phyloP scores from a whole-genome alignment of 2,329 filamentous ascomycete genomes.

The Colletotrichum sp. region DNA sequence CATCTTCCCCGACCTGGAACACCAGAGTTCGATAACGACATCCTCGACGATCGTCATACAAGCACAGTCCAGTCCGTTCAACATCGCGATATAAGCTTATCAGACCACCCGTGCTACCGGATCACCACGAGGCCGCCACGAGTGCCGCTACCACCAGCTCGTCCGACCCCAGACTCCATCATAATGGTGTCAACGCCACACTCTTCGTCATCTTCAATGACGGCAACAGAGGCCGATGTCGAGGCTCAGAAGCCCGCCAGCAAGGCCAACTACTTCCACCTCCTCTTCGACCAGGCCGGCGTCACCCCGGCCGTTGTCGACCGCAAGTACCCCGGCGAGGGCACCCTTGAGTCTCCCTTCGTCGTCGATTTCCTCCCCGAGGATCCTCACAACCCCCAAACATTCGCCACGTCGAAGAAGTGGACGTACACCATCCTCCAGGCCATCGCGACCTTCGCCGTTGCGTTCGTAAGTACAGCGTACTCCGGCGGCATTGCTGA shows the following conservation, averaged over 20 bases:
- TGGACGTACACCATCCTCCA: constrained; percentile 67
- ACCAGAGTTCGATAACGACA: background rate
- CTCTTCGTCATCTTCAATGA: constrained; percentile 34
- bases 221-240: constrained; percentile 42
- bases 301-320: constrained; percentile 62
- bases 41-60: background rate
- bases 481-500: constrained; percentile 60
- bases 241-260: constrained; percentile 43
- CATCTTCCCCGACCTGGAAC: background rate
- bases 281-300: constrained; percentile 63
- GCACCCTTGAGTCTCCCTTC: constrained; percentile 68
- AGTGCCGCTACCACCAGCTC: background rate
- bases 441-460: constrained; percentile 66
- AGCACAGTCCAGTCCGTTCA: background rate
- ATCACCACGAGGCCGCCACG: background rate
- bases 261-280: constrained; percentile 50
- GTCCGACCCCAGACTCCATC: background rate
- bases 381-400: constrained; percentile 68
- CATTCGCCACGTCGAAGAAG: constrained; percentile 58
- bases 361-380: constrained; percentile 67
- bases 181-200: constrained; percentile 23
- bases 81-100: background rate
- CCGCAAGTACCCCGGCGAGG: constrained; percentile 61
- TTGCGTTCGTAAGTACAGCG: constrained; percentile 69
- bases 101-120: background rate